phyloP scores from a whole-genome alignment of 768 basidiomycete genomes.

The Boletus sp. region DNA sequence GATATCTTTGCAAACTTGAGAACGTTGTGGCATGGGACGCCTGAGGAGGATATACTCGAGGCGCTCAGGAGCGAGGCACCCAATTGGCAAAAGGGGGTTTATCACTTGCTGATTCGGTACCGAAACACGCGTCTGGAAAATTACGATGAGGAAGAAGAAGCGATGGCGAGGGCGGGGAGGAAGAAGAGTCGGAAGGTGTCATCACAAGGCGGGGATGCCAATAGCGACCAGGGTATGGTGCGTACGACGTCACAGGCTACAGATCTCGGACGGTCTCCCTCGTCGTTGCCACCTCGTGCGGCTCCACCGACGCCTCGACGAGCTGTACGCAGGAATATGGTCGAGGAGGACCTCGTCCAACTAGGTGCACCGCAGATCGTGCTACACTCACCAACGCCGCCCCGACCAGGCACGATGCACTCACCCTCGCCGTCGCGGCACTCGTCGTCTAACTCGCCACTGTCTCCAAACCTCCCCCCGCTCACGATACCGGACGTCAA shows the following conservation, averaged over 20 bases:
- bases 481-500: conserved; percentile 67
- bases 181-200: conserved; percentile 36
- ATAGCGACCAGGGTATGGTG: conserved; percentile 17
- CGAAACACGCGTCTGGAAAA: conserved; percentile 70
- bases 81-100: conserved; percentile 96
- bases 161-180: conserved; percentile 31
- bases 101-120: conserved; percentile 85
- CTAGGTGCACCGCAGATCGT: conserved; percentile 23
- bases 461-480: conserved; percentile 40
- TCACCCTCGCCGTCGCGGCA: conserved; percentile 27
- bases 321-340: conserved; percentile 36
- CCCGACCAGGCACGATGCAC: conserved; percentile 15
- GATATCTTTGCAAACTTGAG: conserved; percentile 88
- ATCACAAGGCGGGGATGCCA: conserved; percentile 25
- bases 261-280: conserved; percentile 29
- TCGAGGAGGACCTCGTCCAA: conserved; percentile 16
- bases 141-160: conserved; percentile 68
- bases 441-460: conserved; percentile 27
- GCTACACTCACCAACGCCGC: conserved; percentile 26
- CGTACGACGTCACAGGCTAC: conserved; percentile 25
- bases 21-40: conserved; percentile 85
- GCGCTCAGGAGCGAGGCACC: conserved; percentile 62
- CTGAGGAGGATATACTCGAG: conserved; percentile 69
- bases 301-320: conserved; percentile 62
- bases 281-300: conserved; percentile 49